Conservation (phyloP, 1,284 basidiomycete genomes). For the Cryptococcus jaspeensis region DNA sequence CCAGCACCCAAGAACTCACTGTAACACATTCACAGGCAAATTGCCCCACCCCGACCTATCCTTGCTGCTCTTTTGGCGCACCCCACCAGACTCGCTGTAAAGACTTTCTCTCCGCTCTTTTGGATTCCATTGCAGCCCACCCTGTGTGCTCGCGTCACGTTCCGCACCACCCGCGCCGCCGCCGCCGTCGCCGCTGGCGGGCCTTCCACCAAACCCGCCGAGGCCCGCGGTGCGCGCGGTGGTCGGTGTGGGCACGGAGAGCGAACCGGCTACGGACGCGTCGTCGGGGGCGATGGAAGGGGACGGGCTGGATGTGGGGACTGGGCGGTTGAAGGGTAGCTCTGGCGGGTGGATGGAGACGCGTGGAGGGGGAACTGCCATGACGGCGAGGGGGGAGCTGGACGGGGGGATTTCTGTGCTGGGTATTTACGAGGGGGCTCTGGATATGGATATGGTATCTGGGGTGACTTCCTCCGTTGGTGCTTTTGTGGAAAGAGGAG, state of each 20-base stretch:
- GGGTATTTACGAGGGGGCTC: too few species aligned
- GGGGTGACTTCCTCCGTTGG: too few species aligned
- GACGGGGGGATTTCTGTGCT: too few species aligned
- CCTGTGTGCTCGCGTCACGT: background rate
- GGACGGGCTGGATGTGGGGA: background rate
- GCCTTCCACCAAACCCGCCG: too few species aligned
- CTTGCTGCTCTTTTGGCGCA: slow-evolving; percentile 9
- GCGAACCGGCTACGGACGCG: too few species aligned
- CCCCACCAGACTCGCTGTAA: background rate
- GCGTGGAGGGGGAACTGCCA: slow-evolving; percentile 1
- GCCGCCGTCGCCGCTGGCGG: too few species aligned
- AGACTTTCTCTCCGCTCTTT: too few species aligned
- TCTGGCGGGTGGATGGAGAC: background rate
- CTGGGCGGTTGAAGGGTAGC: background rate
- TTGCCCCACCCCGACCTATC: slow-evolving; percentile 18
- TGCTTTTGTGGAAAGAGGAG: background rate
- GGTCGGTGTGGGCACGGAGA: too few species aligned
- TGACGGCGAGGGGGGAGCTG: background rate
- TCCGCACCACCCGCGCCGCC: too few species aligned
- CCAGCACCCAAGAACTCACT: slow-evolving; percentile 12
- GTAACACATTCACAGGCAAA: slow-evolving; percentile 14
- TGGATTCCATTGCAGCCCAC: background rate
- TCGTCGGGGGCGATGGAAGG: background rate
- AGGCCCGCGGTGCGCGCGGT: too few species aligned
- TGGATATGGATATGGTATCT: too few species aligned